phyloP scores from a whole-genome alignment of 108 stramenopile species.

The Cyclotella baltica region DNA sequence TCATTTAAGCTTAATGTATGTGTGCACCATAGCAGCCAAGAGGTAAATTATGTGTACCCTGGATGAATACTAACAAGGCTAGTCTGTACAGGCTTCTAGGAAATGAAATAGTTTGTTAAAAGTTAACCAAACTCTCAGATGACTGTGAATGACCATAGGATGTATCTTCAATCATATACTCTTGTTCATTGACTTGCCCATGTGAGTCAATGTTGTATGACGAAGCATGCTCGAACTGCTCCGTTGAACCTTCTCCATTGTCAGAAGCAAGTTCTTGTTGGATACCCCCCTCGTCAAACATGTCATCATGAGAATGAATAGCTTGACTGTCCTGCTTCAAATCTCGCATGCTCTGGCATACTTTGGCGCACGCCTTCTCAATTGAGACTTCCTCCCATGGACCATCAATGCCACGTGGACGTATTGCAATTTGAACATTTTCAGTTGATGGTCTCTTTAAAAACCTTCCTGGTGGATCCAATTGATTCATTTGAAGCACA shows the following conservation, averaged over 20 bases:
- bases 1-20: no score
- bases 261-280: no score
- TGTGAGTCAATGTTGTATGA: no score
- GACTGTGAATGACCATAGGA: not conserved
- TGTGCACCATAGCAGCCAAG: no score
- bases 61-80: no score
- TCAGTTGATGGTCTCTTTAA: conserved; percentile 27
- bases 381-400: conserved; percentile 73
- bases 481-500: conserved; percentile 32
- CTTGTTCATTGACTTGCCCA: not conserved
- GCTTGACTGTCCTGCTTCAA: conserved; percentile 51
- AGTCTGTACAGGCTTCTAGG: no score
- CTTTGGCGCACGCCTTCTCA: conserved; percentile 76
- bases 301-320: not conserved
- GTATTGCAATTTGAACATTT: conserved; percentile 30
- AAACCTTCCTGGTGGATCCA: conserved; percentile 38
- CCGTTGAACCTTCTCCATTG: no score
- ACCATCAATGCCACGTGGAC: conserved; percentile 46
- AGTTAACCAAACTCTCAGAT: not conserved
- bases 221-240: no score
- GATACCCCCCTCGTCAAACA: not conserved
- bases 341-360: conserved; percentile 82
- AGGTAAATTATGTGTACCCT: no score
- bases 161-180: not conserved
- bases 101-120: no score